Evolutionary conservation across 2,329 filamentous ascomycete species (phyloP), one percentile per base, ranked within the genome.

Genomic region (Berkeleyomyces rouxiae): DNA sequence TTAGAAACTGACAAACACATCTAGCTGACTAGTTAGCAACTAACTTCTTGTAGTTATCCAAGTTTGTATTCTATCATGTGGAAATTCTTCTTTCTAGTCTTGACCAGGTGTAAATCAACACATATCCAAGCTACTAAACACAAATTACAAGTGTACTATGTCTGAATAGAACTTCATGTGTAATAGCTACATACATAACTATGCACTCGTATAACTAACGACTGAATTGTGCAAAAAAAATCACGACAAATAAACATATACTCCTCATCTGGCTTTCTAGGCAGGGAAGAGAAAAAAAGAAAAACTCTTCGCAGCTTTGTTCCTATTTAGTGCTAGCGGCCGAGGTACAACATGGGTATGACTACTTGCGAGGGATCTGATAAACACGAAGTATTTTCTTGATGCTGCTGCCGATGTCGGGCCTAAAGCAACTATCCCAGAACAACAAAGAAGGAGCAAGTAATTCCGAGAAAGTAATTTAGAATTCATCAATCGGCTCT

Each of bases 301-400:
- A 58, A 58, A 58, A 58, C 55, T 58, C 33, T 55, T 55, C 51
- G 51, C 13, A 55, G 51, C 33, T 55, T 55, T 55, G 33, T 55
- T 55, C 51, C 51, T 55, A 55, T 55, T 55, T 55, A n/a, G 51
- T 55, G 51, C 33, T 55, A 55, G 51, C 39, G 51, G 33, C 51
- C 51, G 51, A 55, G 51, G 33, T n/a, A 55, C 33, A n/a, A 0
- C 51, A 55, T 37, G 51, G 51, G 39, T 55, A 39, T 39, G 33
- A 55, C 51, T n/a, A 36, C 51, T 37, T 37, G 10, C 33, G 31
- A n/a, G 16, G 51, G 51, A 55, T 55, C 51, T 55, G 51, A 55
- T 55, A 55, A 23, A 55, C 51, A 55, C 33, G 33, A 55, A 55
- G 13, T 7, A 49, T 55, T 55, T 7, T 55, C 13, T 37, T 7